phyloP scores from a whole-genome alignment of 2,329 filamentous ascomycete genomes.

The Aspergillus novofumigatus region DNA sequence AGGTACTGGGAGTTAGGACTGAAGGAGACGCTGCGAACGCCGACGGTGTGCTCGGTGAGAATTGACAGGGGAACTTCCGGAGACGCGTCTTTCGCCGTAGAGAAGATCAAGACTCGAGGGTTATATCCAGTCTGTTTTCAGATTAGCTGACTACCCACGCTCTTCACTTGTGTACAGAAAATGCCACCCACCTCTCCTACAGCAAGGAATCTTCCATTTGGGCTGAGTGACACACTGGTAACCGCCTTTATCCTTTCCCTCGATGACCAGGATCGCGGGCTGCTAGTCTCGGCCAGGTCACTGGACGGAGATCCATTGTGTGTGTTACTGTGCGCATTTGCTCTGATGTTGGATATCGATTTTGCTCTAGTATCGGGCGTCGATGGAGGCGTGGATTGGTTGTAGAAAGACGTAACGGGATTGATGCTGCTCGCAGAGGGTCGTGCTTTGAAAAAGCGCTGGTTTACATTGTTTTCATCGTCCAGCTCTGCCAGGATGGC shows the following conservation, averaged over 20 bases:
- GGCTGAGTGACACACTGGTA: constrained; percentile 83
- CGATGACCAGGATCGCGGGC: constrained; percentile 75
- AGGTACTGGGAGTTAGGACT: constrained; percentile 81
- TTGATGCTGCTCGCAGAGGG: constrained; percentile 67
- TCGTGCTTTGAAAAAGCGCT: constrained; percentile 87
- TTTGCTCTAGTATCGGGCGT: constrained; percentile 55
- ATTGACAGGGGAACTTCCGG: constrained; percentile 79
- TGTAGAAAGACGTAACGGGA: constrained; percentile 50
- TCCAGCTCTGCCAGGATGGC: constrained; percentile 84
- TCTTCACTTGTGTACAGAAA: neutral
- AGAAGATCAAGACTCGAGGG: constrained; percentile 86
- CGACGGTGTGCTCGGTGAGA: constrained; percentile 84
- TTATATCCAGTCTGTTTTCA: constrained; percentile 71
- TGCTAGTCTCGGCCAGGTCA: constrained; percentile 56
- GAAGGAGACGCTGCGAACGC: constrained; percentile 84
- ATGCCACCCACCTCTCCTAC: constrained; percentile 67
- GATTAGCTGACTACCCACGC: neutral
- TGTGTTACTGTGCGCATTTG: constrained; percentile 42
- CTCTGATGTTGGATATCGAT: constrained; percentile 53
- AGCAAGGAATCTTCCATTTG: constrained; percentile 80
- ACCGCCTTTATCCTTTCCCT: constrained; percentile 91
- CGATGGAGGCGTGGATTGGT: constrained; percentile 52
- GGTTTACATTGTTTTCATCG: constrained; percentile 58
- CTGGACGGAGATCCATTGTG: constrained; percentile 45
- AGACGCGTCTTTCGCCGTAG: constrained; percentile 67